Evolutionary conservation across 352 stramenopile genomes (phyloP), one percentile per base, ranked within the genome.

Genomic region (Thalassiosira hispida): DNA sequence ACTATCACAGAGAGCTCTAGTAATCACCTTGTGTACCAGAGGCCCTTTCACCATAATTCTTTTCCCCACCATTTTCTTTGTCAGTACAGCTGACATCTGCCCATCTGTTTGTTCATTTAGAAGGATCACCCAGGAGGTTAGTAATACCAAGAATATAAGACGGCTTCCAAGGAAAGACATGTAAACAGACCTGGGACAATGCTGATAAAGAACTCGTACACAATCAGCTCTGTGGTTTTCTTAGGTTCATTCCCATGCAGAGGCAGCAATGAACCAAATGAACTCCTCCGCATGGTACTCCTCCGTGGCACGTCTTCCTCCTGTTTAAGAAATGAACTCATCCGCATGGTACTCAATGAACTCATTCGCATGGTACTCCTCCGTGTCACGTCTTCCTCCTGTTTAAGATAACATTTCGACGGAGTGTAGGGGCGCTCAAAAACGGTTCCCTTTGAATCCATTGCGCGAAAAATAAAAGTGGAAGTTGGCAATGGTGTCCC

Each of bases 151-250:
- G n/a, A n/a, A n/a, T n/a, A n/a, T n/a, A n/a, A n/a, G n/a, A n/a
- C n/a, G n/a, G n/a, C n/a, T n/a, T n/a, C n/a, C n/a, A n/a, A n/a
- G n/a, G n/a, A n/a, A n/a, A n/a, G n/a, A n/a, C n/a, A n/a, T n/a
- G n/a, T n/a, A n/a, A n/a, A n/a, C n/a, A n/a, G n/a, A 31, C 55
- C 29, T 1, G 52, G 51, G 16, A 77, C 44, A 9, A 77, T 22
- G 27, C 16, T 46, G 59, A 77, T 77, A 5, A 77, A 52, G 52
- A 77, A 77, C 18, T 77, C 67, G 40, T 67, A 71, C 6, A 77
- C 27, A 53, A 57, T 57, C 27, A 6, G 18, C 23, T 52, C 44
- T 18, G 18, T 52, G 16, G 46, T 18, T 23, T 55, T 6, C 46
- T 51, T 35, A 47, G 38, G 33, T 61, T 22, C 6, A 18, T 22